These are phyloP conservation scores for Rugonectria rugulosa DNA, from an alignment of 2,329 filamentous ascomycete genomes.

Conservation along the genomic window DNA sequence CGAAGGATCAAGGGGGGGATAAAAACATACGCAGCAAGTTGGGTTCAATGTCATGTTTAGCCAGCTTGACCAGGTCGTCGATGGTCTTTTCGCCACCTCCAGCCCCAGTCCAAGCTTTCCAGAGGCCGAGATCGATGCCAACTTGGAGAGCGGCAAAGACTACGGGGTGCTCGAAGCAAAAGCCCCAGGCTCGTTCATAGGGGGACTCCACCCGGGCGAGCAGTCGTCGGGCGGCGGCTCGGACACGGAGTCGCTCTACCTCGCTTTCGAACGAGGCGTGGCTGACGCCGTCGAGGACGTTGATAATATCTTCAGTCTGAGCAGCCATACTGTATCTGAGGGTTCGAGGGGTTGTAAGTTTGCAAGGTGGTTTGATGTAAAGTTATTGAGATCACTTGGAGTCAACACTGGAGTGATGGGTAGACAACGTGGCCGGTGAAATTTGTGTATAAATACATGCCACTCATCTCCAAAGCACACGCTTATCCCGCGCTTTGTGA, in stretches of 20 bases:
- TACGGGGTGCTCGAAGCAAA: constrained; percentile 29
- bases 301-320: constrained; percentile 13
- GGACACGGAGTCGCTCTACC: constrained; percentile 29
- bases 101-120: constrained; percentile 19
- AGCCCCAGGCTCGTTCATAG: constrained; percentile 28
- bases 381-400: too few species aligned
- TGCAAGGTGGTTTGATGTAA: not conserved
- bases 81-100: constrained; percentile 23
- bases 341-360: not conserved
- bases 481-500: too few species aligned
- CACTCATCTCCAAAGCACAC: too few species aligned
- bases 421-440: too few species aligned
- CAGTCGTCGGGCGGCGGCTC: constrained; percentile 16
- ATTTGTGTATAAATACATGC: too few species aligned
- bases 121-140: constrained; percentile 21
- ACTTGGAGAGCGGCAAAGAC: constrained; percentile 27
- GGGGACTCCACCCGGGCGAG: constrained; percentile 23
- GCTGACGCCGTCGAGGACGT: constrained; percentile 13
- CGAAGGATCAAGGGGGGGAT: not conserved
- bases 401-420: too few species aligned
- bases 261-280: constrained; percentile 16
- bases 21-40: constrained; percentile 20
- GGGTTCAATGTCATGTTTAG: constrained; percentile 10
- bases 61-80: constrained; percentile 21
- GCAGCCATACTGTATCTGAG: not conserved